Evolutionary conservation across 1,139 yeast genomes (phyloP), one percentile per base, ranked within the genome.

Genomic region (Wickerhamomyces sp.): DNA sequence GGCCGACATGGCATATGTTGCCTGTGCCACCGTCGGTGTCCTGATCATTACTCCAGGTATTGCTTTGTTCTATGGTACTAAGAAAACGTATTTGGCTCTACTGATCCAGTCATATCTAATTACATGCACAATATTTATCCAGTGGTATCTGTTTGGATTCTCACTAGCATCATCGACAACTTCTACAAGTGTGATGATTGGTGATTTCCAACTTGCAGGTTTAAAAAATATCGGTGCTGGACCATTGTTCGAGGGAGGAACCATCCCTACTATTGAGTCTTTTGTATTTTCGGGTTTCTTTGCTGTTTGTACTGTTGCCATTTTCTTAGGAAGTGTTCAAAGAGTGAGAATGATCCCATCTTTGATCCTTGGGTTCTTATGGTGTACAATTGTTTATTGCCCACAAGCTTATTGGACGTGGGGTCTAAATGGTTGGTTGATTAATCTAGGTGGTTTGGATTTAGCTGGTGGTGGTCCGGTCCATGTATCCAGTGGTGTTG

Each of bases 401-500:
- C 73, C 74, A 9, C 54, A 65, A 31, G 72, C 74, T 0, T 70
- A 64, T 48, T 63, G 73, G 61, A 67, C 70, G 8, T 70, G 76
- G 76, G 63, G 61, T 33, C 55, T 53, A 7, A 67, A 67, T 44
- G 76, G 76, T 16, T 70, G 72, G 70, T 56, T 70, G 36, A 60
- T 53, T 40, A 61, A 59, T 26, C 52, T 70, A 32, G 76, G 75
- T 12, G 67, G 64, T 6, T 57, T 70, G 38, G 76, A 70, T 51
- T 68, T 69, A 46, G 74, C 74, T 2, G 76, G 75, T 41, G 76
- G 76, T 42, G 74, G 74, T 39, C 74, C 74, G 4, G 75, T 70
- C 28, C 75, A 70, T 55, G 65, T 70, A 40, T 68, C 74, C 3
- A 60, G 69, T 13, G 74, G 74, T 39, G 63, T 64, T 34, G 67